Conservation (phyloP, 306 rosid species). For the Sphenostylis stenocarpa region DNA sequence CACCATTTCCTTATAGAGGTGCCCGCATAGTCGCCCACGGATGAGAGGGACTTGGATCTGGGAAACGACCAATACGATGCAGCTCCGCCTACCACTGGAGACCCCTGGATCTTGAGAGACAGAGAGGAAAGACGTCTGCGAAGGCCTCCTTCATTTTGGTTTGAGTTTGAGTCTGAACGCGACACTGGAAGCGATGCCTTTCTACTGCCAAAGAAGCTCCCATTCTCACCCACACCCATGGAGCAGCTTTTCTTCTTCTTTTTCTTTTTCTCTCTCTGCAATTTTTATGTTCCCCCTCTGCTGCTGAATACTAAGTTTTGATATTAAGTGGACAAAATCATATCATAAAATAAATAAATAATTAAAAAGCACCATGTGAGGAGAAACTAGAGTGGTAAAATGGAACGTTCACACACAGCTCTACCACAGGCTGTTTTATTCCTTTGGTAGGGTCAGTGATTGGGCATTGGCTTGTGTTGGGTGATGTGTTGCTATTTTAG, state of each 20-base stretch:
- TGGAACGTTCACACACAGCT: constrained; percentile 58
- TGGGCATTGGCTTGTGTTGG: background rate
- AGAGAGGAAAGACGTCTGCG: constrained; percentile 75
- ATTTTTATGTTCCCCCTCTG: too few relatives aligned
- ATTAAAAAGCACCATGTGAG: too few relatives aligned
- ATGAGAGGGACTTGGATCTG: constrained; percentile 68
- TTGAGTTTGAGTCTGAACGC: constrained; percentile 2
- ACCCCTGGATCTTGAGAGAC: constrained; percentile 60
- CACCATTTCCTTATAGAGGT: constrained; percentile 71
- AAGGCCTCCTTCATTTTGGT: constrained; percentile 39
- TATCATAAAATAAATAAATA: background rate
- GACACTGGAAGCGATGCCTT: constrained; percentile 68
- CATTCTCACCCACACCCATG: constrained; percentile 36
- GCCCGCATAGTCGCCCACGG: constrained; percentile 68
- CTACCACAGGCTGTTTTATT: constrained; percentile 73
- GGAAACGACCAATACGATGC: constrained; percentile 57
- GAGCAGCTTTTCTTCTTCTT: constrained; percentile 10
- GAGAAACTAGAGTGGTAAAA: constrained; percentile 30
- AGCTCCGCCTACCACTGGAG: constrained; percentile 31
- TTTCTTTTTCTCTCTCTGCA: background rate
- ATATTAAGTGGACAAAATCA: background rate
- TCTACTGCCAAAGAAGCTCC: constrained; percentile 14
- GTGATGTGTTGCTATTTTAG: constrained; percentile 9
- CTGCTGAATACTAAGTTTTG: background rate
- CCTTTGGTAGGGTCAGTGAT: constrained; percentile 40